Base-by-base conservation (phyloP, 2,329 filamentous ascomycete species). In the Fusarium mundagurra region DNA sequence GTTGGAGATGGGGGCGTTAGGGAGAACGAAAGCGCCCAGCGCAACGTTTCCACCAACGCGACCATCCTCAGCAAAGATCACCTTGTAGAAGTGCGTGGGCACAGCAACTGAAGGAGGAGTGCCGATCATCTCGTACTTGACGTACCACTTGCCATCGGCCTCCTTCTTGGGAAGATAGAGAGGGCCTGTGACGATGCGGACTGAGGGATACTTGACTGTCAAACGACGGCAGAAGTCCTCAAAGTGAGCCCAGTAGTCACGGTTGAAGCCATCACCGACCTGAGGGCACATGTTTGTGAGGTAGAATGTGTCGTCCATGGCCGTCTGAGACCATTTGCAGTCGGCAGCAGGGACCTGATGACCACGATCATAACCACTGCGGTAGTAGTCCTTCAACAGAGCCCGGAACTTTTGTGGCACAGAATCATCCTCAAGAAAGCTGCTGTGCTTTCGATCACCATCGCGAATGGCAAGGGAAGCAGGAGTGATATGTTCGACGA, bases 221-320 rank as follows among this genome's bases (percentile, higher is more conserved):
- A 99, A 87, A 24, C 94, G 88, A 16, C 96, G 90, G 85, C 96
- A 98, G 81, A 98, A 99, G 81, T 98, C 96, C 85, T 99, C 96
- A 76, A 99, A 95, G 83, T 99, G 96, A 43, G 96, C 93, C 96
- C 96, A 99, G 89, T 99, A 99, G 85, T 99, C 96, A 59, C 96
- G 90, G 86, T 99, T 99, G 88, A 99, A 99, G 67, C 96, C 96
- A 81, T 98, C 94, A 76, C 96, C 96, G 36, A 99, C 96, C 85
- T 99, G 96, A 38, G 96, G 96, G 81, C 95, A 98, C 95, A 99
- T 99, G 86, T 99, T 99, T 81, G 89, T 92, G 64, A 99, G 89
- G 80, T 91, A 92, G 81, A 99, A 99, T 6, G 96, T 99, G 66
- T 94, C 94, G 84, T 99, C 91, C 94, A 99, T 98, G 73, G 96